These are phyloP conservation scores for Corylus heterophylla DNA, from an alignment of 306 rosid genomes.

Conservation along the genomic window DNA sequence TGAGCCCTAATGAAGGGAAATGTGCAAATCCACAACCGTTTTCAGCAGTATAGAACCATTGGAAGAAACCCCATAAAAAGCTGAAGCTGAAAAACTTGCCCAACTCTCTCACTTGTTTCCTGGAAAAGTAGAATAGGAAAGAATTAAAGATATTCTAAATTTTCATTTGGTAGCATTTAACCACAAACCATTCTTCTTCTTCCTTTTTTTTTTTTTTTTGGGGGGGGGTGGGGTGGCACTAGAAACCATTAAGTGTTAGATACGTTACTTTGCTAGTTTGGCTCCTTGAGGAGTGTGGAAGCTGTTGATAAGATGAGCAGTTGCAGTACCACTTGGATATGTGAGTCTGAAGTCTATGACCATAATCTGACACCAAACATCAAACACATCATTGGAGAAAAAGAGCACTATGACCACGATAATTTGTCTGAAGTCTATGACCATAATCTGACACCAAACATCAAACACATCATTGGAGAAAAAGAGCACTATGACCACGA, in stretches of 20 bases:
- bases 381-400: slow-evolving; percentile 9
- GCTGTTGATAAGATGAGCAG: slow-evolving; percentile 63
- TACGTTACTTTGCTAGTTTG: slow-evolving; percentile 1
- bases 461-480: slow-evolving; percentile 6
- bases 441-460: slow-evolving; percentile 42
- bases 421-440: slow-evolving; percentile 42
- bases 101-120: slow-evolving; percentile 19
- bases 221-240: no score
- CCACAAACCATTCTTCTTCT: no score
- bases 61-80: slow-evolving; percentile 2
- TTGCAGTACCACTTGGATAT: slow-evolving; percentile 71
- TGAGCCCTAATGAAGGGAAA: slow-evolving; percentile 4
- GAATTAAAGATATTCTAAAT: background rate
- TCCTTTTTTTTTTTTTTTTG: no score
- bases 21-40: background rate
- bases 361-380: slow-evolving; percentile 42
- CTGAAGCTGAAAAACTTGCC: slow-evolving; percentile 10
- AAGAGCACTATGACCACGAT: background rate
- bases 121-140: background rate
- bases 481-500: background rate
- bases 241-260: no score
- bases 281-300: slow-evolving; percentile 52
- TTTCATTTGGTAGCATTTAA: background rate
- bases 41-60: slow-evolving; percentile 9
- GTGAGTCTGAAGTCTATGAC: slow-evolving; percentile 52